Percentiles rank a stretch among this genome's conserved stretches.
phyloP scores from a whole-genome alignment of 371 early-diverging fungal genomes.

The Apophysomyces ossiformis region DNA sequence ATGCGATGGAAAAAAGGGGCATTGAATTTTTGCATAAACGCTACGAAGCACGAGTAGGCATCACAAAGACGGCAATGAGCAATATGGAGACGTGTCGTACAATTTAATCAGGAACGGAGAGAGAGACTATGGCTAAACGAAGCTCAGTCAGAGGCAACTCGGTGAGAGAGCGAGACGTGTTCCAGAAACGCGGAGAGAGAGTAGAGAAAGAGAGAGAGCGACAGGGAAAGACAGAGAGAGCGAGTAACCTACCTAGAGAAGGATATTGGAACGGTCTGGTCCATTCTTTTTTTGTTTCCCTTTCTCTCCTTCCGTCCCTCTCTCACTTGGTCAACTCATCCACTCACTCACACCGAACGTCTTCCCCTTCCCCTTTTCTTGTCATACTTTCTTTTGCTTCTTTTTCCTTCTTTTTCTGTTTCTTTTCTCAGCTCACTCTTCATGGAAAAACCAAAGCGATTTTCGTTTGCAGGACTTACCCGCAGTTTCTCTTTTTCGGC shows the following conservation, averaged over 20 bases:
- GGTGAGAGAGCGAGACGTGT: too few relatives aligned
- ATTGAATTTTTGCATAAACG: not conserved
- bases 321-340: not conserved
- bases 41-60: conserved; percentile 1
- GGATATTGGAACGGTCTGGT: not conserved
- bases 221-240: not conserved
- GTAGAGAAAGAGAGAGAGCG: too few relatives aligned
- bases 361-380: not conserved
- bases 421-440: not conserved
- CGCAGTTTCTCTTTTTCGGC: conserved; percentile 23
- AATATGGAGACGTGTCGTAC: conserved; percentile 1
- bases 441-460: conserved; percentile 30
- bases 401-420: not conserved
- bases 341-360: not conserved
- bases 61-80: conserved; percentile 3
- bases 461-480: conserved; percentile 42
- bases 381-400: not conserved
- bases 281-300: conserved; percentile 4
- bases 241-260: not conserved
- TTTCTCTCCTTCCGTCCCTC: not conserved
- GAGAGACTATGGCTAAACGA: too few relatives aligned
- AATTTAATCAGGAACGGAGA: conserved; percentile 9
- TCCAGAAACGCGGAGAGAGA: not conserved
- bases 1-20: not conserved
- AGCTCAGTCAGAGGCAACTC: too few relatives aligned